A percentile compares a stretch with the other conserved stretches of the same genome.
These are phyloP conservation scores for Aspergillus novofumigatus DNA, from an alignment of 2,329 filamentous ascomycete genomes.

Conservation along the genomic window DNA sequence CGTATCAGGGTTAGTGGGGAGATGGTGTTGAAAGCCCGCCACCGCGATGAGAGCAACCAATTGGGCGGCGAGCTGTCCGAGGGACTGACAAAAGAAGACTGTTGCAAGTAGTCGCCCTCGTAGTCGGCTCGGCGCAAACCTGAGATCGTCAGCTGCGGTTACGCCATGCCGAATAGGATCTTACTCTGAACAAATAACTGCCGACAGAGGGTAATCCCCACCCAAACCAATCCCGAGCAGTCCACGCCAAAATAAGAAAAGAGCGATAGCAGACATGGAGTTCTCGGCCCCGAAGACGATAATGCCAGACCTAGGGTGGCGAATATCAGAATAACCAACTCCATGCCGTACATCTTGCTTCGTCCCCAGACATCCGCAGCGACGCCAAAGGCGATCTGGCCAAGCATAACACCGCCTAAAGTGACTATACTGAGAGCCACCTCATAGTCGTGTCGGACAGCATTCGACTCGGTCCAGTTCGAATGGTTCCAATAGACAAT, in stretches of 20 bases:
- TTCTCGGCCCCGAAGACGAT: constrained; percentile 31
- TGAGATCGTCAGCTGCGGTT: not conserved
- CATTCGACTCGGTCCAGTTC: not conserved
- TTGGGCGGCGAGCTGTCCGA: constrained; percentile 70
- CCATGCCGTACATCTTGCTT: constrained; percentile 44
- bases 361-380: constrained; percentile 41
- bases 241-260: constrained; percentile 41
- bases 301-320: constrained; percentile 40
- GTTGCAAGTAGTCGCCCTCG: constrained; percentile 78
- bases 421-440: constrained; percentile 15
- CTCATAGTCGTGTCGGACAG: constrained; percentile 1
- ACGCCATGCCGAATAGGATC: not conserved
- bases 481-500: constrained; percentile 6
- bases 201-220: constrained; percentile 63
- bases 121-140: constrained; percentile 36
- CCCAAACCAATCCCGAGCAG: constrained; percentile 52
- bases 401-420: constrained; percentile 25
- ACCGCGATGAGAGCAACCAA: constrained; percentile 71
- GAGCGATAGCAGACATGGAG: constrained; percentile 36
- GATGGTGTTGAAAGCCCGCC: constrained; percentile 51
- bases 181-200: constrained; percentile 59
- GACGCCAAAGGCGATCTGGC: constrained; percentile 28
- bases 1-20: constrained; percentile 36
- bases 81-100: constrained; percentile 80
- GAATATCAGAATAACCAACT: constrained; percentile 42